These are phyloP conservation scores for Abelmoschus esculentus DNA, from an alignment of 345 rosid genomes.

Conservation along the genomic window DNA sequence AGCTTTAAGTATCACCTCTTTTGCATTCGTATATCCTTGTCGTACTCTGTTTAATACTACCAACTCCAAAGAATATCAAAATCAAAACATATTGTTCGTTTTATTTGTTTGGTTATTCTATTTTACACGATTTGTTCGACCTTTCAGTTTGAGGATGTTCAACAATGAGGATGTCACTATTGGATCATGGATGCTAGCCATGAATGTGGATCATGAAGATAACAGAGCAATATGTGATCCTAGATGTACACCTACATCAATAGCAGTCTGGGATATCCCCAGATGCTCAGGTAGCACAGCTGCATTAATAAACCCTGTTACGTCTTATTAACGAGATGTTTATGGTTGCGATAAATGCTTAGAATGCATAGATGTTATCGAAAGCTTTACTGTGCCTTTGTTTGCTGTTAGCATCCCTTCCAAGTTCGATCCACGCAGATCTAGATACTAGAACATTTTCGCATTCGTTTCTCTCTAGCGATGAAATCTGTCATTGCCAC, in stretches of 20 bases:
- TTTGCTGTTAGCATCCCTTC: not conserved
- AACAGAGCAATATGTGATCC: slow-evolving; percentile 74
- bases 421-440: not conserved
- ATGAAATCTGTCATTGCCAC: too few relatives aligned
- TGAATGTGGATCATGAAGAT: slow-evolving; percentile 75
- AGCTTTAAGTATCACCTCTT: not conserved
- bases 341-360: not conserved
- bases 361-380: not conserved
- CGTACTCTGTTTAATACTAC: not conserved
- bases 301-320: not conserved
- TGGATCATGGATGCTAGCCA: slow-evolving; percentile 90
- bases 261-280: slow-evolving; percentile 88
- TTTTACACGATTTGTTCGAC: slow-evolving; percentile 7
- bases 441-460: too few relatives aligned
- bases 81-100: not conserved
- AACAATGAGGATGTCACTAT: slow-evolving; percentile 63
- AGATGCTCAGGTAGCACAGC: slow-evolving; percentile 64
- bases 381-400: not conserved
- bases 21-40: not conserved
- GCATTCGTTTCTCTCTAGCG: too few relatives aligned
- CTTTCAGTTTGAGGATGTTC: slow-evolving; percentile 68
- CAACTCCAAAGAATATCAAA: too few relatives aligned
- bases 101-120: slow-evolving; percentile 1
- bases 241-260: slow-evolving; percentile 58
- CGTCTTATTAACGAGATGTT: not conserved